A percentile compares a stretch with the other conserved stretches of the same genome.
phyloP scores from a whole-genome alignment of 108 stramenopile species.

The Fragilariopsis cylindrus region DNA sequence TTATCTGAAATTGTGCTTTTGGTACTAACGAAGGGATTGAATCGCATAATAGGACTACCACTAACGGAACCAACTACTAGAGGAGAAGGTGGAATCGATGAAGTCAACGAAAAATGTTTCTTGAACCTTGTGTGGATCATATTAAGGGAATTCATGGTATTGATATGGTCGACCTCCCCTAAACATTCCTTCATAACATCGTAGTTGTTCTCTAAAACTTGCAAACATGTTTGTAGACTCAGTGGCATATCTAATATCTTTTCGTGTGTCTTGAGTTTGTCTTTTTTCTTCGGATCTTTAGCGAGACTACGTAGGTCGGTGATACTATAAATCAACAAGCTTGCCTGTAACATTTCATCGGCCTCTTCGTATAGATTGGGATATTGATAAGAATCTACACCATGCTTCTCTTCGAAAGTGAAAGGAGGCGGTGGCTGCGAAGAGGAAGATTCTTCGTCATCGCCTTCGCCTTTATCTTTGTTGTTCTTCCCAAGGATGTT shows the following conservation, averaged over 20 bases:
- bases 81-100: neutral
- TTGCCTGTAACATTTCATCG: conserved; percentile 17
- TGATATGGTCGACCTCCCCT: conserved; percentile 22
- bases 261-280: conserved; percentile 14
- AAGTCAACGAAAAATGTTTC: neutral
- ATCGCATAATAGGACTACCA: neutral
- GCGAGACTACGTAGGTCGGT: conserved; percentile 22
- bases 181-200: conserved; percentile 16
- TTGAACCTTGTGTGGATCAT: conserved; percentile 17
- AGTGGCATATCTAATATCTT: conserved; percentile 13
- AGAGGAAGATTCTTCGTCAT: neutral
- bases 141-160: conserved; percentile 18
- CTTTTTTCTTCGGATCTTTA: conserved; percentile 20
- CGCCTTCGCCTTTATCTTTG: neutral
- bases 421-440: neutral
- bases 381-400: conserved; percentile 18
- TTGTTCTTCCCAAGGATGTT: neutral
- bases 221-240: conserved; percentile 9
- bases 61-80: neutral
- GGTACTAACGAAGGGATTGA: neutral
- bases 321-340: conserved; percentile 20
- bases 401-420: neutral
- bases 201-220: conserved; percentile 19
- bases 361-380: conserved; percentile 24
- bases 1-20: neutral